Base-by-base conservation (phyloP, 441 rosid genomes). In the Metrosideros polymorpha region DNA sequence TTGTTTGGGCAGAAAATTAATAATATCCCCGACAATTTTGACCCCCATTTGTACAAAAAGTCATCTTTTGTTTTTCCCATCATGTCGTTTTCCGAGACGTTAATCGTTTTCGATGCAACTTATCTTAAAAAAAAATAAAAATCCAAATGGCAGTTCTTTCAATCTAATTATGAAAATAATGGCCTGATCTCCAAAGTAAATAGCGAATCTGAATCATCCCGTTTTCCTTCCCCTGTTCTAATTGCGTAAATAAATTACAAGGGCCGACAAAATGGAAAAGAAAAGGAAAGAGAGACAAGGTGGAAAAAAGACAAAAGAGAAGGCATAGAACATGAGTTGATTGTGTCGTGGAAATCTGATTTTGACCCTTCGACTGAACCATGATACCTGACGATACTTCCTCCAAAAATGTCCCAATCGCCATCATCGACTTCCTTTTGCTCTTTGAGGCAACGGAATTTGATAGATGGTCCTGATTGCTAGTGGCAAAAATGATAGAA, bases 401-500 rank as follows among this genome's bases (percentile, higher is more conserved):
- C n/a, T 39, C 79, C 79, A 24, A 22, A 39, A 22, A 39, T 39
- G n/a, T 71, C 47, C 0, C 47, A 6, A 63, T 18, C 43, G 2
- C 43, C 30, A 14, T 10, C 35, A 59, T 10, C 45, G 2, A 3
- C n/a, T 10, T 39, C 39, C 79, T 39, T 19, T 3, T 6, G 2
- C n/a, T 3, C 9, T 10, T 10, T 0, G n/a, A 71, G n/a, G 79
- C 17, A 71, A 35, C n/a, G 47, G 47, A 10, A 71, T 39, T 22
- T 22, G 47, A 10, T 39, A 1, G 27, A 6, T 4, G 3, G n/a
- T 35, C 9, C 1, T 9, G n/a, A 1, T 19, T 2, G 2, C 0
- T 5, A 2, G 8, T 10, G n/a, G n/a, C 27, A 66, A 35, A 66
- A 66, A 35, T 0, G 25, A 22, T 2, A 39, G 0, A 39, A 35